Base-by-base conservation (phyloP, 2,329 filamentous ascomycete genomes). In the Pseudogymnoascus pannorum region DNA sequence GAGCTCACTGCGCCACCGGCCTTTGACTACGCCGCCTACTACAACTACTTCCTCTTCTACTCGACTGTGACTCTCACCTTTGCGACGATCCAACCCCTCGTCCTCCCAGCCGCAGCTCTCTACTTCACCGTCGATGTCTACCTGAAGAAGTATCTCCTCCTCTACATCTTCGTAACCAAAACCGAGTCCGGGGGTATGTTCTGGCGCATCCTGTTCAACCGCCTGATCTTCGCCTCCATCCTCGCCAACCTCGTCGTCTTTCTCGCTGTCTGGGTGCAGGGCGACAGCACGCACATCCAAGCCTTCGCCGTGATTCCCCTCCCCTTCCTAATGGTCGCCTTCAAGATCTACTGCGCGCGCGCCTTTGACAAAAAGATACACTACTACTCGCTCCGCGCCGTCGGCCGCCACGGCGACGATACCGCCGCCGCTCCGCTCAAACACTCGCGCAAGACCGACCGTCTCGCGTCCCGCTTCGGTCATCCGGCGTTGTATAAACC, bases 21-120 rank as follows among this genome's bases (percentile, higher is more conserved):
- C 0, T 97, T 99, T 72, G 92, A 97, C 68, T 97, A 97, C 71
- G 91, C 94, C 62, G 91, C 86, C 68, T 97, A 97, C 76, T 99
- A 97, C 81, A 97, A 97, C 74, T 97, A 96, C 74, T 97, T 97
- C 75, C 79, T 97, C 29, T 99, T 91, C 76, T 99, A 97, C 76
- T 81, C 89, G 22, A 97, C 93, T 0, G 89, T 97, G 31, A 88
- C 91, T 0, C 79, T 99, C 14, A 91, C 87, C 69, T 97, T 94
- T 70, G 86, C 88, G 1, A 85, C 87, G 1, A 80, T 97, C 59
- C 94, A 97, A 74, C 94, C 94, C 0, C 80, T 97, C 22, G 88
- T 94, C 1, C 80, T 99, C 6, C 86, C 90, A 0, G 89, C 95
- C 38, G 91, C 90, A 0, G 92, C 92, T 1, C 76, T 97, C 29